phyloP scores from a whole-genome alignment of 257 asterid species.

The Fraxinus anomala region DNA sequence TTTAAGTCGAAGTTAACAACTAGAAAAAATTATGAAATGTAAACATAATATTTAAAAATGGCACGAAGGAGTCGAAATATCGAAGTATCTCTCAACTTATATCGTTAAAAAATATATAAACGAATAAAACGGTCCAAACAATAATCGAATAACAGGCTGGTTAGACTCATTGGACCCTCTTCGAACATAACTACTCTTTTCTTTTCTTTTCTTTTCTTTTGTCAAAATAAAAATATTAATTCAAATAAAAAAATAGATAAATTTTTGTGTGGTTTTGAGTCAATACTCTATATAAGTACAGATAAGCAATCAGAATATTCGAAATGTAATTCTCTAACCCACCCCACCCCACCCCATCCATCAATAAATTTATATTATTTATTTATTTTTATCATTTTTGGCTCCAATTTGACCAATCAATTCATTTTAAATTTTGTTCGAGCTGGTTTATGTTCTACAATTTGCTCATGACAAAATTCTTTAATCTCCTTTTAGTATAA shows the following conservation, averaged over 20 bases:
- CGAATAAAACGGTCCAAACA: background rate
- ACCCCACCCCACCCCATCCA: background rate
- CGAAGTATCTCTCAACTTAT: background rate
- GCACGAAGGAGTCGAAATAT: too few relatives aligned
- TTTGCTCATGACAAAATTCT: background rate
- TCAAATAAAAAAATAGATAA: slow-evolving; percentile 2
- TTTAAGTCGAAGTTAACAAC: too few relatives aligned
- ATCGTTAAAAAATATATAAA: background rate
- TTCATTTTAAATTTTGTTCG: background rate
- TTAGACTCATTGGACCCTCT: background rate
- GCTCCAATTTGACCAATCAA: slow-evolving; percentile 29
- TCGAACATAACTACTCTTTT: background rate
- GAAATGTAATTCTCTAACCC: slow-evolving; percentile 13
- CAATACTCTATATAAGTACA: slow-evolving; percentile 12
- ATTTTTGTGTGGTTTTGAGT: slow-evolving; percentile 24
- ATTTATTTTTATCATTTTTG: slow-evolving; percentile 13
- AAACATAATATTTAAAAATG: background rate
- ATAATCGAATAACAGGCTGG: background rate
- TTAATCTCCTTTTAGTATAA: too few relatives aligned
- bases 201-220: too few relatives aligned
- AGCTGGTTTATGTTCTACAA: background rate
- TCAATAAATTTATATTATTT: background rate
- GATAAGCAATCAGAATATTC: slow-evolving; percentile 38
- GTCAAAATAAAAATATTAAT: background rate
- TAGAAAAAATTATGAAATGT: too few relatives aligned